A percentile compares a stretch with the other conserved stretches of the same genome.
phyloP scores from a whole-genome alignment of 78 protist species.

The Ministeria vibrans region DNA sequence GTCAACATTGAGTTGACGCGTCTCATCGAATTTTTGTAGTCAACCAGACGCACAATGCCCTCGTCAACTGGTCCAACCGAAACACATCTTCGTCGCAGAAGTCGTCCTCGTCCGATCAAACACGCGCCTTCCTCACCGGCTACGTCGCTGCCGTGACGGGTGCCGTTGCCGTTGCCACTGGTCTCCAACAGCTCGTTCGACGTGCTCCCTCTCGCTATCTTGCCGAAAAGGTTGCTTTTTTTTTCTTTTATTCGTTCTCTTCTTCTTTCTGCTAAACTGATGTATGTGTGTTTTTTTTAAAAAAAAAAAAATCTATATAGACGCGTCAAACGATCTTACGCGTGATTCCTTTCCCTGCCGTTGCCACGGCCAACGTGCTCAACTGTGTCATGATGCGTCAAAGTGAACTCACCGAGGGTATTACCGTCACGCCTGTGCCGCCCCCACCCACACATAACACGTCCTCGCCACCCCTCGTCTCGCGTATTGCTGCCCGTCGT shows the following conservation, averaged over 20 bases:
- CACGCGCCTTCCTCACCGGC: neutral
- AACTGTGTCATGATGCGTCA: slow-evolving; percentile 22
- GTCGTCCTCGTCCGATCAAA: neutral
- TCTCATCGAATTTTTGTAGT: too few species aligned
- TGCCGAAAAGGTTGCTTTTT: too few species aligned
- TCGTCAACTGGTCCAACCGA: slow-evolving; percentile 40
- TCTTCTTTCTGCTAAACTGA: too few species aligned
- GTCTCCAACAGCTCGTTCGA: neutral
- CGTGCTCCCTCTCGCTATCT: too few species aligned
- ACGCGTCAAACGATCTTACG: neutral
- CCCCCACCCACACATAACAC: too few species aligned
- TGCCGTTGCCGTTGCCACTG: neutral
- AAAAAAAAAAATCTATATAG: neutral
- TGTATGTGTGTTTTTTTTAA: too few species aligned
- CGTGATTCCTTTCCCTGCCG: slow-evolving; percentile 23
- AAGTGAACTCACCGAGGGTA: slow-evolving; percentile 3
- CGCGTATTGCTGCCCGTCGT: slow-evolving; percentile 1
- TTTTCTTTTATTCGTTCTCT: too few species aligned
- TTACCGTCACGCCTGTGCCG: slow-evolving; percentile 2
- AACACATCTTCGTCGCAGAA: too few species aligned
- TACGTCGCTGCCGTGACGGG: slow-evolving; percentile 10
- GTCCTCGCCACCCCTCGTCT: too few species aligned
- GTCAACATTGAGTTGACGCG: too few species aligned
- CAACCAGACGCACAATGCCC: slow-evolving; percentile 45
- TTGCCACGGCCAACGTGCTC: slow-evolving; percentile 1